Evolutionary conservation across 768 basidiomycete genomes (phyloP), one percentile per base, ranked within the genome.

Genomic region (Xerocomus spinulosus): DNA sequence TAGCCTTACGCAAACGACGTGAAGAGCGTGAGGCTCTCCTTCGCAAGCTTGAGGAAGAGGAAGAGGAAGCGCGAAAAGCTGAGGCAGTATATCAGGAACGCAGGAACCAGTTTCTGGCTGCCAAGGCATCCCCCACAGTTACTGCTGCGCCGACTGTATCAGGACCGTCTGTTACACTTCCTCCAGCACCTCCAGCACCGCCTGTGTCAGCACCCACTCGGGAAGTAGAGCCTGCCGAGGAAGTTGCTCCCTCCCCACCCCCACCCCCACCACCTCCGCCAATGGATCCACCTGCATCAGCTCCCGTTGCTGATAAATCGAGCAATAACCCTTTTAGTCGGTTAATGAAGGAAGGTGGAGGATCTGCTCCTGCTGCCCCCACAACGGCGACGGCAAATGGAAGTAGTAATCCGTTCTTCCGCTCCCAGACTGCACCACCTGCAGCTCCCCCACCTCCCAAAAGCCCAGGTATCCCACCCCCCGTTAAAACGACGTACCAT

Each of bases 301-400:
- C 59, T 28, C 61, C 74, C 32, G 44, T 44, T 17, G 42, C 63
- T 2, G 74, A 80, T 32, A 82, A 81, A 55, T 72, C 80, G 5
- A 75, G 73, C 43, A 89, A 80, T 9, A 93, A 93, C 64, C 92
- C 92, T 0, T 94, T 94, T 65, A 87, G 80, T 65, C 77, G 79
- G 12, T 56, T 91, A 34, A 75, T 80, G 53, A 76, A 77, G 48
- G 75, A 77, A 41, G 76, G 72, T 10, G 68, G 70, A 4, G 57
- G 60, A 0, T 52, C 70, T 17, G 41, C 69, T 29, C 51, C 72
- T 2, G 55, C 46, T 24, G 15, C 48, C 5, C 20, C 54, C 26
- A 24, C 49, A 8, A 7, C 70, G 0, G 45, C 69, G 17, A 57
- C 70, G 14, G 40, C 63, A 49, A 74, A 70, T 9, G 80, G 75